These are phyloP conservation scores for Hypoxylon intermedium DNA, from an alignment of 495 filamentous ascomycete species.

Conservation along the genomic window DNA sequence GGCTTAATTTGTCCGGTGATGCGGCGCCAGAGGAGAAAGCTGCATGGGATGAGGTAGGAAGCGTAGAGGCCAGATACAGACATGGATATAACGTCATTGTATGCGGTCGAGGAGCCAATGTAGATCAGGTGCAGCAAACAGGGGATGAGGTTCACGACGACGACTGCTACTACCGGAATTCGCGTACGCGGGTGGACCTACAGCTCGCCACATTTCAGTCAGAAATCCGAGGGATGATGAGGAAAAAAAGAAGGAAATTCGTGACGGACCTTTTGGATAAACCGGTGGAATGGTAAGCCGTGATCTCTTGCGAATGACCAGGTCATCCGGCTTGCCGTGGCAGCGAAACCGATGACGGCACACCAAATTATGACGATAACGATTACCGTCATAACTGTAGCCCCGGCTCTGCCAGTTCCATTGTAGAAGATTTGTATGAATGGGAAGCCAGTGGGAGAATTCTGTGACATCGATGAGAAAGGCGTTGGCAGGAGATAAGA, in stretches of 20 bases:
- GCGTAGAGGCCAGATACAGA: constrained; percentile 49
- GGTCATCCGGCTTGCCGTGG: constrained; percentile 60
- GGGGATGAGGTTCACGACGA: constrained; percentile 48
- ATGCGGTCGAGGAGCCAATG: constrained; percentile 54
- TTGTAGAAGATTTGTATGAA: constrained; percentile 62
- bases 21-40: constrained; percentile 49
- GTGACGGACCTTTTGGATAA: constrained; percentile 5
- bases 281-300: constrained; percentile 54
- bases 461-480: not conserved
- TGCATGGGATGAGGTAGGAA: constrained; percentile 55
- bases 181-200: constrained; percentile 26
- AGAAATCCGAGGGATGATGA: not conserved
- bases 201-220: not conserved
- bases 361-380: constrained; percentile 56
- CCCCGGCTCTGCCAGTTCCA: constrained; percentile 52
- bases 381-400: constrained; percentile 55
- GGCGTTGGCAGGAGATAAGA: not conserved
- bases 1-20: constrained; percentile 20
- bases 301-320: constrained; percentile 69
- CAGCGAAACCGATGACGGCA: constrained; percentile 56
- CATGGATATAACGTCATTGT: constrained; percentile 55
- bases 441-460: constrained; percentile 54
- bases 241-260: not conserved
- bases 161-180: constrained; percentile 60
- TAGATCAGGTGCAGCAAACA: constrained; percentile 58